Base-by-base conservation (phyloP, 768 basidiomycete genomes). In the Lactarius sanguifluus region DNA sequence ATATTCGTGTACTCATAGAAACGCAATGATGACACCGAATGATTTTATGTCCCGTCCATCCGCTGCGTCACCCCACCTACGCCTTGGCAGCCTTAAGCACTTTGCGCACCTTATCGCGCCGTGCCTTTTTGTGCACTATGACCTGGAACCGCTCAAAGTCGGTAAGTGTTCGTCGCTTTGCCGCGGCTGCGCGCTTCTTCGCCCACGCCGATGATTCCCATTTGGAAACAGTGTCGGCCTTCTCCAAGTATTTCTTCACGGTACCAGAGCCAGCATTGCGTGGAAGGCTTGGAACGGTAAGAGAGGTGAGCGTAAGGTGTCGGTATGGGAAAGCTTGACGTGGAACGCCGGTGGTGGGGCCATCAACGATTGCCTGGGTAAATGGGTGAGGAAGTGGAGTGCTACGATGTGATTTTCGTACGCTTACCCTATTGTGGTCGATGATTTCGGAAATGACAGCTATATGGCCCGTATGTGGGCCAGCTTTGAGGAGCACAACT, bases 371-470 rank as follows among this genome's bases (percentile, higher is more conserved):
- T 40, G 96, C 96, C 96, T 98, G 73, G 0, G 61, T 28, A 41
- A 25, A 57, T 57, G 28, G 25, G 47, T n/a, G 30, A 54, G 40
- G n/a, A 59, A 41, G 58, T 32, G 20, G 59, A 28, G 23, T 40
- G 50, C 43, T 34, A 34, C 34, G 25, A 2, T 54, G 15, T 5
- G 47, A 47, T 20, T 28, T 6, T 18, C 4, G 15, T 13, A 12
- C 23, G 78, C 91, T 68, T 76, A 98, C 96, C 77, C 97, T 88
- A 84, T 95, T 96, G 85, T 98, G 96, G 86, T 98, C 97, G 71
- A 98, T 96, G 79, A 99, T 96, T 79, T 98, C 96, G 61, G 87
- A 32, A 77, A 99, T 96, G 70, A 94, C 90, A 64, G 97, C 97
- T 73, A 97, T 92, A 78, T 89, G 91, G 71, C 95, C 95, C 54